A percentile compares a stretch with the other conserved stretches of the same genome.
These are phyloP conservation scores for Penicillium flavigenum DNA, from an alignment of 495 filamentous ascomycete genomes.

Conservation along the genomic window DNA sequence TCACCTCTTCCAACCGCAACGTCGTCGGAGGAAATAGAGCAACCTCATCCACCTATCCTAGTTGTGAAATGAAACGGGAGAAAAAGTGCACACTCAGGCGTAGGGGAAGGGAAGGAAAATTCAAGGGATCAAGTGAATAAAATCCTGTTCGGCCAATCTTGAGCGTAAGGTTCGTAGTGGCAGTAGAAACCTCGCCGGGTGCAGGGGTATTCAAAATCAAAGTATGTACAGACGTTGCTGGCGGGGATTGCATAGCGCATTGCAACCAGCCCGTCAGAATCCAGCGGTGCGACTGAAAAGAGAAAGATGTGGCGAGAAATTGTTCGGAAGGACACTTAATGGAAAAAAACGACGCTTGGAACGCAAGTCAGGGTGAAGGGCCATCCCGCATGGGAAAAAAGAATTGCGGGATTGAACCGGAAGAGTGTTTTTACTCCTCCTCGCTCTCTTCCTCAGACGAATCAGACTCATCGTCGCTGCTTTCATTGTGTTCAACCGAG, in stretches of 20 bases:
- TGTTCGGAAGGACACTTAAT: neutral
- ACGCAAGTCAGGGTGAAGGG: slow-evolving; percentile 27
- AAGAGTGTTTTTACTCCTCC: slow-evolving; percentile 44
- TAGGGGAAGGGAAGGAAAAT: slow-evolving; percentile 11
- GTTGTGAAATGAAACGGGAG: neutral
- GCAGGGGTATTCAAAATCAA: slow-evolving; percentile 11
- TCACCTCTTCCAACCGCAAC: slow-evolving; percentile 20
- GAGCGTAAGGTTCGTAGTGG: slow-evolving; percentile 6
- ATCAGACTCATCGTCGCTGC: slow-evolving; percentile 52
- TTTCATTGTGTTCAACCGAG: slow-evolving; percentile 50
- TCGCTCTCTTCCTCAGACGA: slow-evolving; percentile 55
- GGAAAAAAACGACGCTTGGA: slow-evolving; percentile 26
- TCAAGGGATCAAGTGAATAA: slow-evolving; percentile 18
- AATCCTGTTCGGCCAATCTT: slow-evolving; percentile 10
- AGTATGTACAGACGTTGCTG: slow-evolving; percentile 19
- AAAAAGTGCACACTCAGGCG: slow-evolving; percentile 12
- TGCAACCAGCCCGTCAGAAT: neutral
- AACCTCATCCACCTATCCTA: slow-evolving; percentile 6
- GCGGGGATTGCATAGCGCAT: slow-evolving; percentile 1
- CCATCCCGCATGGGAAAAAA: slow-evolving; percentile 3
- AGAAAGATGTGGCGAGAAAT: slow-evolving; percentile 7
- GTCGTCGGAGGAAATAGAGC: slow-evolving; percentile 12
- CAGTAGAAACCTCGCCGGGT: slow-evolving; percentile 9
- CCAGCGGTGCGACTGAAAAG: slow-evolving; percentile 1
- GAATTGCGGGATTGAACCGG: slow-evolving; percentile 2